Evolutionary conservation across 148 eudicot genomes (phyloP), one percentile per base, ranked within the genome.

Genomic region (Dianthus caryophyllus): DNA sequence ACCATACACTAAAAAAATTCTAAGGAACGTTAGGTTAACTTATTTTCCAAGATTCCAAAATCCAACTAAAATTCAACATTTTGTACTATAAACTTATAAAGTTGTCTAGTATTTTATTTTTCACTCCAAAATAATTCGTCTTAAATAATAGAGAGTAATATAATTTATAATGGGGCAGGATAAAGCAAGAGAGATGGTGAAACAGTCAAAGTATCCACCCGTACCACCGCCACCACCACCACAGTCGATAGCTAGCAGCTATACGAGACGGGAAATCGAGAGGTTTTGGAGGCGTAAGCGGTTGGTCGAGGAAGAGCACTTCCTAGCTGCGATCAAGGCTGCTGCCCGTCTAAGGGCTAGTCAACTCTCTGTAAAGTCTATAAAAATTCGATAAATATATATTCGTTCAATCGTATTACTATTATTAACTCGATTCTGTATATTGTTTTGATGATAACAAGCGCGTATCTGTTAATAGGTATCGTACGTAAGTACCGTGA

Each of bases 261-360:
- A 80, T 70, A 89, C 96, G 8, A 82, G 82, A 68, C 65, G 77
- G 25, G 92, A 89, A 78, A 89, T 89, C 25, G 92, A 87, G 25
- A 74, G 55, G 61, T 89, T 73, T 51, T 89, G 96, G 96, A 85
- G 77, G 73, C 78, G 64, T 68, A 84, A 79, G 75, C 80, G 80
- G 24, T 69, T 73, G 73, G 77, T 73, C 0, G 96, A 89, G 69
- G 92, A 89, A 65, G 92, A 89, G 18, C 96, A 89, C 76, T 81
- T 87, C 21, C 74, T 77, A 38, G 84, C 82, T 65, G 96, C 92
- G 43, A 77, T 87, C 36, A 89, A 89, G 75, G 88, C 96, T 51
- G 90, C 85, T 44, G 96, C 92, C 52, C 90, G 90, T 58, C 66
- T 78, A 66, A 73, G 87, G 55, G 85, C 86, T 26, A 79, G 71